These are phyloP conservation scores for Penicillium diatomitis DNA, from an alignment of 495 filamentous ascomycete species.

Conservation along the genomic window DNA sequence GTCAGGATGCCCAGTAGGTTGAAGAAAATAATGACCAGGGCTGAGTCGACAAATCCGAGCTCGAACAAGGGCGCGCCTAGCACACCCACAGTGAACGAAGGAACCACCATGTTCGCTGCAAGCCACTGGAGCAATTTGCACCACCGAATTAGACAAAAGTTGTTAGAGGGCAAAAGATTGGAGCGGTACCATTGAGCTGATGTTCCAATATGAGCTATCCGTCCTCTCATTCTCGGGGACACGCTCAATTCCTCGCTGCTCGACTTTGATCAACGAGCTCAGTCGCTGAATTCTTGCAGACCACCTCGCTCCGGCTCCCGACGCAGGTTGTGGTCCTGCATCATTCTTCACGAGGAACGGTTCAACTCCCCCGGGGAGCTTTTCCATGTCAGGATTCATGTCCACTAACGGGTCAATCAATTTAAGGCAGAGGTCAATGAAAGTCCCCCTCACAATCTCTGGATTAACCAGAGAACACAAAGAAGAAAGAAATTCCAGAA, in stretches of 20 bases:
- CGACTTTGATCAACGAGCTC: slow-evolving; percentile 12
- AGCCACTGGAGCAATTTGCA: slow-evolving; percentile 5
- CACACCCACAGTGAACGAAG: slow-evolving; percentile 48
- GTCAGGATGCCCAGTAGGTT: slow-evolving; percentile 37
- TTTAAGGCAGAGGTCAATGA: not conserved
- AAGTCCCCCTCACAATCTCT: not conserved
- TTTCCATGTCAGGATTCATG: slow-evolving; percentile 7
- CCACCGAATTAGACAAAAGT: slow-evolving; percentile 4
- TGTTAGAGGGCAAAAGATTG: slow-evolving; percentile 6
- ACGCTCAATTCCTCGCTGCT: slow-evolving; percentile 29
- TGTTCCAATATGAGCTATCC: slow-evolving; percentile 34
- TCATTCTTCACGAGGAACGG: slow-evolving; percentile 24
- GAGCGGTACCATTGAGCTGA: slow-evolving; percentile 19
- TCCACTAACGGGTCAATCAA: not conserved
- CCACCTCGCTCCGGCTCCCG: slow-evolving; percentile 47
- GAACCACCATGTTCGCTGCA: slow-evolving; percentile 12
- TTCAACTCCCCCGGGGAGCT: slow-evolving; percentile 2
- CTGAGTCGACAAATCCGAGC: slow-evolving; percentile 35
- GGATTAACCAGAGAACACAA: too few species aligned
- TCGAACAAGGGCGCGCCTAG: slow-evolving; percentile 40
- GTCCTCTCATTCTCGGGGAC: slow-evolving; percentile 39
- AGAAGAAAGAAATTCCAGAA: too few species aligned
- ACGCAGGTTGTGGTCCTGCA: slow-evolving; percentile 43
- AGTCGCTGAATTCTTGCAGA: slow-evolving; percentile 52
- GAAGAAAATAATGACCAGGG: slow-evolving; percentile 48